A percentile compares a stretch with the other conserved stretches of the same genome.
phyloP scores from a whole-genome alignment of 2,329 filamentous ascomycete genomes.

The Botrytis fragariae region DNA sequence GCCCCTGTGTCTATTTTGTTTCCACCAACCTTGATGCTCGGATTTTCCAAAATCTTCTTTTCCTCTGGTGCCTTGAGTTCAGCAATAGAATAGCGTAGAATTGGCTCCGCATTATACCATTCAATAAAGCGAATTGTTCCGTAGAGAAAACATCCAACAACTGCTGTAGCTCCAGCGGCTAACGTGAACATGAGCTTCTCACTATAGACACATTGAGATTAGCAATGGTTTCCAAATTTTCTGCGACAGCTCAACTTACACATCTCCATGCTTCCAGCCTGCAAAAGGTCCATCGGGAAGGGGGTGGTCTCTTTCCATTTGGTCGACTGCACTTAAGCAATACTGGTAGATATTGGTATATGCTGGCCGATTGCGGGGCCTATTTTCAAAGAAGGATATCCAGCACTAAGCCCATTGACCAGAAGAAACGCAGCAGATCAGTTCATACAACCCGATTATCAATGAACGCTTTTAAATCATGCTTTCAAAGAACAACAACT shows the following conservation, averaged over 20 bases:
- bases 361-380: not conserved
- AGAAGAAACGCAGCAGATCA: not conserved
- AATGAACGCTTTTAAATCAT: not conserved
- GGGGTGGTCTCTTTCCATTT: slow-evolving; percentile 4
- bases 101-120: slow-evolving; percentile 40
- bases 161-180: slow-evolving; percentile 25
- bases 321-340: not conserved
- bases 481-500: not conserved
- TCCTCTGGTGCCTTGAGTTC: slow-evolving; percentile 60
- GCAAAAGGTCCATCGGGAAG: slow-evolving; percentile 21
- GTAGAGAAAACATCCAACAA: slow-evolving; percentile 32
- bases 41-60: slow-evolving; percentile 55
- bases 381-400: not conserved
- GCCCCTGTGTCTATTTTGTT: slow-evolving; percentile 19
- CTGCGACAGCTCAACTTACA: slow-evolving; percentile 25
- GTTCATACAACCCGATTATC: not conserved
- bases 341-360: not conserved
- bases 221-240: slow-evolving; percentile 10
- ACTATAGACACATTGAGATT: slow-evolving; percentile 22
- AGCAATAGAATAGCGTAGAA: slow-evolving; percentile 59
- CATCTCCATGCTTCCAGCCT: slow-evolving; percentile 28
- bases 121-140: slow-evolving; percentile 26
- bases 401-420: not conserved
- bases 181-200: slow-evolving; percentile 28
- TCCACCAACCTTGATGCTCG: slow-evolving; percentile 55